Percentiles rank a stretch among this genome's conserved stretches.
phyloP scores from a whole-genome alignment of 1,284 basidiomycete genomes.

The Psilocybe mexicana region DNA sequence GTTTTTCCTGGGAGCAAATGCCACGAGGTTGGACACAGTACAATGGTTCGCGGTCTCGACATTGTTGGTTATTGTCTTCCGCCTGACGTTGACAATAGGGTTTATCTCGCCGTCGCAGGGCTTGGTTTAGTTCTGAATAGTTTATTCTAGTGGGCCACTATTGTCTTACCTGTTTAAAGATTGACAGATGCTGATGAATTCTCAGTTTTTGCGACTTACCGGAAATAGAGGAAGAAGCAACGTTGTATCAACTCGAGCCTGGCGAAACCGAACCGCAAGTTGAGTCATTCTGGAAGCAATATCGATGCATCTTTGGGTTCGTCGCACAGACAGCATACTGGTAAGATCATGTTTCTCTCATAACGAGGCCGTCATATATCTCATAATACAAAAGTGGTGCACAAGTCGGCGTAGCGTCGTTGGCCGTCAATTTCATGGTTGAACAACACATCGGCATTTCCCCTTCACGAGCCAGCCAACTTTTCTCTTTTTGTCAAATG shows the following conservation, averaged over 20 bases:
- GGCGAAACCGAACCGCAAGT: slow-evolving; percentile 45
- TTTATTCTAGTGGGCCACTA: slow-evolving; percentile 57
- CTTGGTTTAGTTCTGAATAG: slow-evolving; percentile 65
- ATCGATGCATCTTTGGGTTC: slow-evolving; percentile 71
- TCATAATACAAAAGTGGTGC: slow-evolving; percentile 48
- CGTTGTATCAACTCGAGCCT: slow-evolving; percentile 49
- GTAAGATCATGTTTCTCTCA: slow-evolving; percentile 33
- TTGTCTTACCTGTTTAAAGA: neutral
- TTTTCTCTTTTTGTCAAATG: slow-evolving; percentile 75
- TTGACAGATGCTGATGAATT: neutral
- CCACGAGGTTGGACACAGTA: slow-evolving; percentile 63
- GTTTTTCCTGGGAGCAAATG: slow-evolving; percentile 72
- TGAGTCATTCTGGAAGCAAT: slow-evolving; percentile 71
- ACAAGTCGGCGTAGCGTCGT: slow-evolving; percentile 72
- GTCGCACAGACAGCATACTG: slow-evolving; percentile 73
- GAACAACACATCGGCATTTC: slow-evolving; percentile 63
- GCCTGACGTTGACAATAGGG: slow-evolving; percentile 38
- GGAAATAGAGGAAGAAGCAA: slow-evolving; percentile 72
- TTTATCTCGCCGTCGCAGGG: slow-evolving; percentile 77
- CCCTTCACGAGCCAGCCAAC: slow-evolving; percentile 53
- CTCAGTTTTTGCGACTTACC: slow-evolving; percentile 71
- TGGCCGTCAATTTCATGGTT: slow-evolving; percentile 70
- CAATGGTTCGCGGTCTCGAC: slow-evolving; percentile 53
- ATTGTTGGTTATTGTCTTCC: slow-evolving; percentile 6
- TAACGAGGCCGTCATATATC: neutral